Evolutionary conservation across 1,284 basidiomycete species (phyloP).

Genomic region (Leccinum subrobustum): DNA sequence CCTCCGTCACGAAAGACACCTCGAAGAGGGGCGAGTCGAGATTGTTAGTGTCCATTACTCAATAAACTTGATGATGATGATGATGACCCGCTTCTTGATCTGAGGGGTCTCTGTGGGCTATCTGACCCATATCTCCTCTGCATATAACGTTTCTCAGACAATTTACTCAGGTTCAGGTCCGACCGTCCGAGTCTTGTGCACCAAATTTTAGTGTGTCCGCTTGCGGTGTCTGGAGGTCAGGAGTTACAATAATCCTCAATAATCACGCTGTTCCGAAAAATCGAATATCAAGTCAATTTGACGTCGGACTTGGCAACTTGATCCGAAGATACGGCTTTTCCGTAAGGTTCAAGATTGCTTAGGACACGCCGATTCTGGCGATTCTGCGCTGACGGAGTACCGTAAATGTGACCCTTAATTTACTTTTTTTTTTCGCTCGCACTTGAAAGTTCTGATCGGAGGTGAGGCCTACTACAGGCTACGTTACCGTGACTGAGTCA

Average conservation of each 20-base stretch:
- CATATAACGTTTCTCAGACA: background rate
- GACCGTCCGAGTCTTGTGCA: background rate
- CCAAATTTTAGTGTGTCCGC: background rate
- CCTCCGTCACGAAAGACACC: background rate
- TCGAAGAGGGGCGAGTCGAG: conserved; percentile 5
- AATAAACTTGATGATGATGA: background rate
- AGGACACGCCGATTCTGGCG: background rate
- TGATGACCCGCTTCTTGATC: background rate
- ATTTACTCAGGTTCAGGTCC: background rate
- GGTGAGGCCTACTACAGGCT: background rate
- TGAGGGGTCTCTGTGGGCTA: background rate
- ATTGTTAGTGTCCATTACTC: conserved; percentile 6
- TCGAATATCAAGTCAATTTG: background rate
- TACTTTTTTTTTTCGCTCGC: background rate
- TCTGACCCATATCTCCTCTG: background rate
- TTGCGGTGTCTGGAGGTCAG: background rate
- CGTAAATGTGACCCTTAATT: background rate
- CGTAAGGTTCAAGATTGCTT: background rate
- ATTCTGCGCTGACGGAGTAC: background rate
- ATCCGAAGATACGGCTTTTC: background rate
- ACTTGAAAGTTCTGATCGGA: background rate
- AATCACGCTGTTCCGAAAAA: background rate
- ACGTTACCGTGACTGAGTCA: background rate
- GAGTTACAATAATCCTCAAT: background rate
- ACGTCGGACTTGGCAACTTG: background rate